Evolutionary conservation across 2,329 filamentous ascomycete species (phyloP).

Genomic region (Colletotrichum lindemuthianum): DNA sequence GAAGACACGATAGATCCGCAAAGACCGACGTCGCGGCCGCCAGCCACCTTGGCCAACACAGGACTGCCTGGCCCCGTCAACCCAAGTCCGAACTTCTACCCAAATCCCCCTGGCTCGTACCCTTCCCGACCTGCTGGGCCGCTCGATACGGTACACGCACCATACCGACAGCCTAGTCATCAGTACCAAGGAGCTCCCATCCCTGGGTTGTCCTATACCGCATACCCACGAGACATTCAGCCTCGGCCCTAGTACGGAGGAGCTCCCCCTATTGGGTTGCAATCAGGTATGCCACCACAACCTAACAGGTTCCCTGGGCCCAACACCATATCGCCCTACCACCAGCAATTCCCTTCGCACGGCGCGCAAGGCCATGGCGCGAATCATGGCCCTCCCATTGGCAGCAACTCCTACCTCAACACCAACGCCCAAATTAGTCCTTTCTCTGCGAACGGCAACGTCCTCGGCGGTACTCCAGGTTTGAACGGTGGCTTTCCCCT

Average conservation of each 20-base stretch:
- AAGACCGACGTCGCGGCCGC: no score
- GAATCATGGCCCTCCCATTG: slow-evolving; percentile 63
- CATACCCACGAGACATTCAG: no score
- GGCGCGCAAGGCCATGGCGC: slow-evolving; percentile 60
- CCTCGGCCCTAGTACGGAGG: no score
- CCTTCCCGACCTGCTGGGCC: no score
- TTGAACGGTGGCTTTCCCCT: slow-evolving; percentile 66
- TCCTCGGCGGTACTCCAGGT: slow-evolving; percentile 67
- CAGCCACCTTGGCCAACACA: no score
- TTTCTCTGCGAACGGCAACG: slow-evolving; percentile 68
- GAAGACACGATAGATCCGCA: slow-evolving; percentile 14
- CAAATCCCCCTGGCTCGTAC: no score
- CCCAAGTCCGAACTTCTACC: no score
- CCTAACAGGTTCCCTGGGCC: slow-evolving; percentile 59
- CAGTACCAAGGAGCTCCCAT: no score
- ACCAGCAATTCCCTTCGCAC: slow-evolving; percentile 63
- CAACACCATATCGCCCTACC: slow-evolving; percentile 53
- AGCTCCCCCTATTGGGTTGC: slow-evolving; percentile 15
- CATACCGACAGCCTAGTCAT: no score
- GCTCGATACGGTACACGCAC: no score
- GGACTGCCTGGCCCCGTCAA: no score
- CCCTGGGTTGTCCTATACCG: no score
- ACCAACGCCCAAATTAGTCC: slow-evolving; percentile 75
- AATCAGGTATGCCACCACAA: slow-evolving; percentile 52
- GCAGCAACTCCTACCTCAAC: slow-evolving; percentile 77